Conservation (phyloP, 2,329 filamentous ascomycete species). For the Nigrograna mackinnonii region DNA sequence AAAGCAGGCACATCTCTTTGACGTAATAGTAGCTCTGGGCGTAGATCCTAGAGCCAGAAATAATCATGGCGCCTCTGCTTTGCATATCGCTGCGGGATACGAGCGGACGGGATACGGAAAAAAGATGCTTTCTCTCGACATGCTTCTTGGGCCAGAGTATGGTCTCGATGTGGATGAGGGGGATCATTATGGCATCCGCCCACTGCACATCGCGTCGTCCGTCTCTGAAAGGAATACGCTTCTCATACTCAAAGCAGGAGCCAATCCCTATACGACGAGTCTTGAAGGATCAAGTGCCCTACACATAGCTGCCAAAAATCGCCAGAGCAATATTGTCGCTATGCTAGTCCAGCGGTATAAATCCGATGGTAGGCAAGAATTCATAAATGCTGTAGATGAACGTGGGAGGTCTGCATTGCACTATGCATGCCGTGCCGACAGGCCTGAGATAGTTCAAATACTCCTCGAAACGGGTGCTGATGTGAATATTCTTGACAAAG, state of each 20-base stretch:
- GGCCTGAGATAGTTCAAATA: slow-evolving; percentile 11
- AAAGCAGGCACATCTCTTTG: slow-evolving; percentile 1
- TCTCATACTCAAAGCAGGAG: slow-evolving; percentile 41
- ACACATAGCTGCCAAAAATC: slow-evolving; percentile 43
- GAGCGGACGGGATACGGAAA: background rate
- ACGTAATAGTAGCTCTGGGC: slow-evolving; percentile 5
- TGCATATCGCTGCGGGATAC: slow-evolving; percentile 8
- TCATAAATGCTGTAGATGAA: slow-evolving; percentile 8
- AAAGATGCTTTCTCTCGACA: background rate
- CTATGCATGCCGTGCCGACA: slow-evolving; percentile 16
- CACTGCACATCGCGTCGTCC: slow-evolving; percentile 16
- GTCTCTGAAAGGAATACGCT: slow-evolving; percentile 20
- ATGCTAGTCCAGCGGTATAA: slow-evolving; percentile 15
- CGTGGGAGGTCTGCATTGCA: slow-evolving; percentile 9
- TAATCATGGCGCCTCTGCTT: slow-evolving; percentile 18
- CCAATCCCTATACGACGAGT: slow-evolving; percentile 34
- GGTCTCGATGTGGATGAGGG: slow-evolving; percentile 4
- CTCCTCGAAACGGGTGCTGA: slow-evolving; percentile 14
- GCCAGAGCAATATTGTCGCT: slow-evolving; percentile 40
- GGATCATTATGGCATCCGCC: slow-evolving; percentile 12
- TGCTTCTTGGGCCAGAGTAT: slow-evolving; percentile 1
- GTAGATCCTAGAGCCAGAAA: slow-evolving; percentile 9
- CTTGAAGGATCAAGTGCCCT: slow-evolving; percentile 42
- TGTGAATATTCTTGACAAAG: slow-evolving; percentile 1
- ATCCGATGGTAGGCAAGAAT: background rate